phyloP scores from a whole-genome alignment of 179 eudicot species.

The Patellifolia procumbens region DNA sequence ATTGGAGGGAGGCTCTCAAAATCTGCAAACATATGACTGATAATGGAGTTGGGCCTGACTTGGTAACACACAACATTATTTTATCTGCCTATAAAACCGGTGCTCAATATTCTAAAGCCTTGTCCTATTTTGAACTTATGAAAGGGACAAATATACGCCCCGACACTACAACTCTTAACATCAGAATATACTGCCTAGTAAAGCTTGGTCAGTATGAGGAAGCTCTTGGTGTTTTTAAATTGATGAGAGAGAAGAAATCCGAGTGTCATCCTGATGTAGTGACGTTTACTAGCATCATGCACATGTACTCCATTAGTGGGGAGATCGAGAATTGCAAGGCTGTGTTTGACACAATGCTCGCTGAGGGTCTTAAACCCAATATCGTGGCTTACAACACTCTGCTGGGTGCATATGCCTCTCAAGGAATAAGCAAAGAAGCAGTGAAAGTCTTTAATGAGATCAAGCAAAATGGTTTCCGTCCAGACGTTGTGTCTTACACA shows the following conservation, averaged over 20 bases:
- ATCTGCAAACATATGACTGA: slow-evolving; percentile 94
- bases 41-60: slow-evolving; percentile 96
- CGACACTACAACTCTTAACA: slow-evolving; percentile 79
- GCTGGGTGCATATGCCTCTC: slow-evolving; percentile 82
- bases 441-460: slow-evolving; percentile 60
- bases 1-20: slow-evolving; percentile 93
- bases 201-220: slow-evolving; percentile 68
- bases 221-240: slow-evolving; percentile 69
- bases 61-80: slow-evolving; percentile 91
- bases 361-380: slow-evolving; percentile 78
- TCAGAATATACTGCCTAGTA: slow-evolving; percentile 73
- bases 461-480: slow-evolving; percentile 55
- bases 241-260: slow-evolving; percentile 80
- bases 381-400: slow-evolving; percentile 83
- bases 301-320: slow-evolving; percentile 82
- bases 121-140: slow-evolving; percentile 93
- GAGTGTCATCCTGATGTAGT: slow-evolving; percentile 78
- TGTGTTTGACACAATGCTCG: slow-evolving; percentile 73
- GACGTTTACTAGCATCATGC: slow-evolving; percentile 90
- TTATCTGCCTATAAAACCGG: slow-evolving; percentile 91
- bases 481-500: slow-evolving; percentile 87
- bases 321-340: slow-evolving; percentile 80
- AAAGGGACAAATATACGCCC: slow-evolving; percentile 83
- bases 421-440: slow-evolving; percentile 75
- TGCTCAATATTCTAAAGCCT: slow-evolving; percentile 75